Base-by-base conservation (phyloP, 176 grass and related monocot species). In the Oryza meyeriana region DNA sequence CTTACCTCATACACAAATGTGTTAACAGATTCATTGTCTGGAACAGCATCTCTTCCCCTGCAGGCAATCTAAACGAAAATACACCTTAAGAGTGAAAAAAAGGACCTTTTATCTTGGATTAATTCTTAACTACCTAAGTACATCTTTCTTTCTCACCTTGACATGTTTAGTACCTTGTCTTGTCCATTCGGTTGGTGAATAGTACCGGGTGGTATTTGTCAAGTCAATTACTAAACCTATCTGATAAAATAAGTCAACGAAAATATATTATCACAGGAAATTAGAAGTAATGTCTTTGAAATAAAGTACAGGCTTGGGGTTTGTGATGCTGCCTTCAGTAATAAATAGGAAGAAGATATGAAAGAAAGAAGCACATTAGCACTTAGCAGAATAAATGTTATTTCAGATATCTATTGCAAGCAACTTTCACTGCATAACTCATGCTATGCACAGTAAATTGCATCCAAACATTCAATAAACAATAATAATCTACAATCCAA, bases 211-310 rank as follows among this genome's bases (percentile, higher is more conserved):
- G 38, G 90, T 92, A 85, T 96, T 96, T 76, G 93, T 96, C 68
- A 96, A 90, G 75, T 96, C 93, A 87, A 96, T 76, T 39, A 96
- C 90, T 80, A 92, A 75, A 52, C 93, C 93, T 68, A 96, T 75
- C 93, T 96, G 86, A 48, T 85, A 80, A 74, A 48, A 20, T 4
- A 32, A 30, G 25, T 22, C 29, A 28, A 7, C 8, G 28, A 25
- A 42, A 22, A 10, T 14, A 18, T 79, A n/a, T 83, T 69, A 71
- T 71, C 29, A 6, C 14, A 41, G 1, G 47, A 28, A 79, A 73
- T 6, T 12, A 48, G 25, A 59, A 44, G 64, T 17, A 75, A 59
- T 57, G 9, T n/a, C 14, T 71, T 52, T 67, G 25, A 58, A 59
- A 71, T 81, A 3, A 17, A 65, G 20, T 48, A 34, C 5, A n/a